These are phyloP conservation scores for Saksenaea oblongispora DNA, from an alignment of 371 early-diverging fungal genomes.

Conservation along the genomic window DNA sequence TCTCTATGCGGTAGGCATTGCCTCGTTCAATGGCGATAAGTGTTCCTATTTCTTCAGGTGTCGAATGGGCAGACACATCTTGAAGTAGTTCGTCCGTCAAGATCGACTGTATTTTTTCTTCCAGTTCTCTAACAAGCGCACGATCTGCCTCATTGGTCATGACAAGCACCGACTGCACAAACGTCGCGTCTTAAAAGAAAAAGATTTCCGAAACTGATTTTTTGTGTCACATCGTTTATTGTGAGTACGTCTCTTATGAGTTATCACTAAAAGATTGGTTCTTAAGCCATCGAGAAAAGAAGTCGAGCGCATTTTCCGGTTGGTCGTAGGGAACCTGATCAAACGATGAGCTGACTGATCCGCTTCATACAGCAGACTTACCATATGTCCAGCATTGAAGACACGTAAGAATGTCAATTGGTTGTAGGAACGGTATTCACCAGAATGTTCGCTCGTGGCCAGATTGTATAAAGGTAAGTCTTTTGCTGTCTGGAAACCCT, in stretches of 20 bases:
- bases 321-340: slow-evolving; percentile 66
- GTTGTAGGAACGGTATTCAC: slow-evolving; percentile 68
- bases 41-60: slow-evolving; percentile 29
- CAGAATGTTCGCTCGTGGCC: slow-evolving; percentile 52
- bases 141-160: slow-evolving; percentile 7
- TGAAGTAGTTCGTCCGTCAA: slow-evolving; percentile 26
- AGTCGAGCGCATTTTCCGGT: slow-evolving; percentile 56
- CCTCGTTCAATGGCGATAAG: slow-evolving; percentile 44
- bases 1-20: slow-evolving; percentile 31
- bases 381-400: slow-evolving; percentile 91
- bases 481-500: slow-evolving; percentile 61
- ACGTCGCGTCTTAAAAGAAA: not conserved
- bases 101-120: slow-evolving; percentile 20
- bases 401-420: slow-evolving; percentile 79
- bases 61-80: slow-evolving; percentile 17
- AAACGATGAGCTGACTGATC: not conserved
- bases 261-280: slow-evolving; percentile 16
- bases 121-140: slow-evolving; percentile 13
- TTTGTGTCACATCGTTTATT: too few species aligned
- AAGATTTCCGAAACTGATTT: too few species aligned
- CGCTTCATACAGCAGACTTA: slow-evolving; percentile 9
- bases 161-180: not conserved
- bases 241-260: too few species aligned
- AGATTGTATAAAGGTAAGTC: slow-evolving; percentile 52
- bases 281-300: slow-evolving; percentile 59